Base-by-base conservation (phyloP, 768 basidiomycete genomes). In the Galerina sulciceps region DNA sequence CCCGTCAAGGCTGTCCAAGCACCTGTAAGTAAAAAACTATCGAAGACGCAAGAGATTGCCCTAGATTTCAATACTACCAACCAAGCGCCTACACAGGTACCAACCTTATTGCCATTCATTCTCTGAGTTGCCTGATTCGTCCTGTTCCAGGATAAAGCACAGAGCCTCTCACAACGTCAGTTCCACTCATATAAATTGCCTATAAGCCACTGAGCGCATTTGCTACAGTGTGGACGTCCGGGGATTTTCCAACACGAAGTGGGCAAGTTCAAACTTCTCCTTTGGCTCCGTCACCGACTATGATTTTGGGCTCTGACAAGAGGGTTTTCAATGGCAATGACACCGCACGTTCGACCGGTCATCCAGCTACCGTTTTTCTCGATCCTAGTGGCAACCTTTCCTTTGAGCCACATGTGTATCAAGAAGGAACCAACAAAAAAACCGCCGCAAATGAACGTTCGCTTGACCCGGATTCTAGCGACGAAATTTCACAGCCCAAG, bases 111-210 rank as follows among this genome's bases (percentile, higher is more conserved):
- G 34, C 14, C 11, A 34, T 13, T 8, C 14, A 46, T 34, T 23
- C 17, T 15, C 14, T 10, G 10, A 8, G 4, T 5, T 36, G 38
- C 22, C 23, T 37, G n/a, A 40, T 2, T 37, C 14, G 36, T 26
- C 41, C n/a, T 43, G 14, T 20, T 8, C 3, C 35, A 66, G 65
- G 61, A 62, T 38, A 60, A 57, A 40, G 37, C 61, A 15, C 59
- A 63, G 36, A 60, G 58, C 38, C 50, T 66, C 2, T 63, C 65
- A 18, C 61, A 59, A 18, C 58, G 65, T 66, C 41, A 55, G 53
- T 45, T 31, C 15, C 10, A 34, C 45, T 52, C 11, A 8, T 20
- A 6, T 17, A 3, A 54, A 10, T 34, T 3, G 15, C 34, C 17
- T 6, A 31, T 22, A 38, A 22, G 9, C 11, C 20, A 4, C 8